These are phyloP conservation scores for Neolentinus lepideus DNA, from an alignment of 1,284 basidiomycete genomes.

Conservation along the genomic window DNA sequence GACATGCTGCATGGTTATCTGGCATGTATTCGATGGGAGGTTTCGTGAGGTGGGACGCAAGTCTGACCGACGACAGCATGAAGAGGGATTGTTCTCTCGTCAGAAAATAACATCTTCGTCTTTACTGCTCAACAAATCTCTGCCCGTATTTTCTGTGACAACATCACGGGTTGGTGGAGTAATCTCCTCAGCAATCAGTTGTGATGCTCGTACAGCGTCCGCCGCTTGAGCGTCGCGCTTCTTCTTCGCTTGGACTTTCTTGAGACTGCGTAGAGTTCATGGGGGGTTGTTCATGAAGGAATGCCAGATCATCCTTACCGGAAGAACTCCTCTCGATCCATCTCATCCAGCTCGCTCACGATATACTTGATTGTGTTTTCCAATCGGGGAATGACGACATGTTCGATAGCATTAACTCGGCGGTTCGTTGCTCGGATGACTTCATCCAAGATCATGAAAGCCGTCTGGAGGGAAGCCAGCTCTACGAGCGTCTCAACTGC, in stretches of 20 bases:
- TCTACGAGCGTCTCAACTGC: conserved; percentile 97
- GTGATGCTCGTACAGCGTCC: conserved; percentile 21
- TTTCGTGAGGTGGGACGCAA: background rate
- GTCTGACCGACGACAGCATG: background rate
- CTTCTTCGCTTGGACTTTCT: conserved; percentile 98
- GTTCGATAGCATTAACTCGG: conserved; percentile 97
- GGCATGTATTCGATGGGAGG: background rate
- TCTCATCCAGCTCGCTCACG: conserved; percentile 91
- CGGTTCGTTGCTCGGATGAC: conserved; percentile 98
- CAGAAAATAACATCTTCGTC: conserved; percentile 92
- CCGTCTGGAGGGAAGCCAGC: conserved; percentile 93
- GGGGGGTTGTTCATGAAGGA: background rate
- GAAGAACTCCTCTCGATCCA: conserved; percentile 98
- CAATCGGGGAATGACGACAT: conserved; percentile 92
- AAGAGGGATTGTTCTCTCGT: conserved; percentile 10
- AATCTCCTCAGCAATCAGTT: conserved; percentile 17
- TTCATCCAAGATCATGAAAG: conserved; percentile 98
- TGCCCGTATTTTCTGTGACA: conserved; percentile 20
- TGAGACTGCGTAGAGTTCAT: conserved; percentile 44
- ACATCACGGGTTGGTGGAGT: conserved; percentile 19
- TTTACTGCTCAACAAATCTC: conserved; percentile 75
- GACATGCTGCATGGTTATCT: conserved; percentile 41
- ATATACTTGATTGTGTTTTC: conserved; percentile 99
- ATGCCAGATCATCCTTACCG: conserved; percentile 38
- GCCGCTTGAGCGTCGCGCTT: conserved; percentile 69